Percentiles rank a stretch among this genome's conserved stretches.
phyloP scores from a whole-genome alignment of 768 basidiomycete genomes.

The Boletellus sp. region DNA sequence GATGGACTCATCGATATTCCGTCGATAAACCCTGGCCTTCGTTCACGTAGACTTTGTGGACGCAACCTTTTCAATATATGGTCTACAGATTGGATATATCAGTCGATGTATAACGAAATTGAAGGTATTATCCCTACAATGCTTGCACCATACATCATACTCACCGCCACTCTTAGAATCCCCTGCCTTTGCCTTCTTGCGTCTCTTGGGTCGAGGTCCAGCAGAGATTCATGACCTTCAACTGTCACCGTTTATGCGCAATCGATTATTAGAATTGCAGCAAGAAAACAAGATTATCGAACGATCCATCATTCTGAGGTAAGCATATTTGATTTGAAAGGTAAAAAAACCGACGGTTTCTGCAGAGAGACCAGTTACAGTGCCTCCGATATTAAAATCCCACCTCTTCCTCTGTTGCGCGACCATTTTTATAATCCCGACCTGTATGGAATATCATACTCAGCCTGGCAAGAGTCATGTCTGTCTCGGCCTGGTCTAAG shows the following conservation, averaged over 20 bases:
- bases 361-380: constrained; percentile 20
- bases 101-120: constrained; percentile 55
- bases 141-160: background rate
- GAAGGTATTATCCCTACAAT: constrained; percentile 42
- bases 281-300: constrained; percentile 41
- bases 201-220: constrained; percentile 59
- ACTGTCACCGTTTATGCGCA: constrained; percentile 54
- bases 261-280: constrained; percentile 47
- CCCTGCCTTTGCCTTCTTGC: constrained; percentile 71
- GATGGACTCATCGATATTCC: constrained; percentile 71
- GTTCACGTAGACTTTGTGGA: constrained; percentile 53
- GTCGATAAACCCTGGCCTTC: constrained; percentile 43
- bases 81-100: constrained; percentile 76
- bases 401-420: constrained; percentile 21
- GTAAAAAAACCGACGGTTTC: constrained; percentile 5
- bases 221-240: constrained; percentile 63
- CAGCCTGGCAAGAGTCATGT: constrained; percentile 70
- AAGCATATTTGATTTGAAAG: constrained; percentile 17
- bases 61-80: constrained; percentile 84
- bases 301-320: constrained; percentile 45
- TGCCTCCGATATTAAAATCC: constrained; percentile 15
- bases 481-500: constrained; percentile 75
- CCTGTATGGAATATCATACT: constrained; percentile 57
- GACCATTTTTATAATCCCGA: constrained; percentile 40
- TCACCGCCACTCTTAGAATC: constrained; percentile 39